phyloP scores from a whole-genome alignment of 2,329 filamentous ascomycete species.

The Mycosphaerelloides madeirae region DNA sequence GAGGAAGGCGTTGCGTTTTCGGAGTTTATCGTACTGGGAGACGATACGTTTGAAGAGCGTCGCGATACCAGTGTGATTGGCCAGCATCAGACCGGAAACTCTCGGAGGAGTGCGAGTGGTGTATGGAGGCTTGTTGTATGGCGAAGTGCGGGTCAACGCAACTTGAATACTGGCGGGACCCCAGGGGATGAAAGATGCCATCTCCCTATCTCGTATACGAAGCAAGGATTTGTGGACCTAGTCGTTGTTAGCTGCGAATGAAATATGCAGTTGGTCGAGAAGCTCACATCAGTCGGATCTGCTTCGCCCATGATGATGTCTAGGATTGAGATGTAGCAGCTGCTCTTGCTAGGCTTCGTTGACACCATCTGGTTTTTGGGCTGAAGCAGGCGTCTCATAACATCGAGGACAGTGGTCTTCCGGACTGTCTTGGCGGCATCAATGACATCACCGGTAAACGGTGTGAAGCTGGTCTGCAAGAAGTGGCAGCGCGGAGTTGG shows the following conservation, averaged over 20 bases:
- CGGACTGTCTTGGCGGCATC: slow-evolving; percentile 96
- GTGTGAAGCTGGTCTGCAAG: slow-evolving; percentile 96
- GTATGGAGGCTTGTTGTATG: slow-evolving; percentile 91
- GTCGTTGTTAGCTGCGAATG: slow-evolving; percentile 2
- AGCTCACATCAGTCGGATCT: slow-evolving; percentile 77
- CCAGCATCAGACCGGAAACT: slow-evolving; percentile 93
- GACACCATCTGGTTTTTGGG: slow-evolving; percentile 99
- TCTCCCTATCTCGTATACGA: slow-evolving; percentile 85
- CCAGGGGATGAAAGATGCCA: slow-evolving; percentile 98
- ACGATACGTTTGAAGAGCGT: slow-evolving; percentile 95
- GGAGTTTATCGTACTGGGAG: slow-evolving; percentile 84
- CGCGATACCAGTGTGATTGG: slow-evolving; percentile 95
- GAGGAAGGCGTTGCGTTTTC: slow-evolving; percentile 94
- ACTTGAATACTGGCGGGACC: slow-evolving; percentile 97
- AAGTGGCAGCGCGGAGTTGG: slow-evolving; percentile 97
- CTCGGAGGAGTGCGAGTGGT: slow-evolving; percentile 81
- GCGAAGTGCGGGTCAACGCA: slow-evolving; percentile 90
- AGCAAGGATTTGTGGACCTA: slow-evolving; percentile 91
- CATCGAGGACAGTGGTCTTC: slow-evolving; percentile 95
- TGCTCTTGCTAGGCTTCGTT: slow-evolving; percentile 89
- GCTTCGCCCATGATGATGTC: slow-evolving; percentile 99
- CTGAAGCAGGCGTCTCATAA: slow-evolving; percentile 91
- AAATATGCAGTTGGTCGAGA: not conserved
- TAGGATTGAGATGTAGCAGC: slow-evolving; percentile 97
- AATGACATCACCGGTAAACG: slow-evolving; percentile 92